A percentile compares a stretch with the other conserved stretches of the same genome.
Evolutionary conservation across 2,329 filamentous ascomycete species (phyloP).

Genomic region (Colletotrichum eleusines): DNA sequence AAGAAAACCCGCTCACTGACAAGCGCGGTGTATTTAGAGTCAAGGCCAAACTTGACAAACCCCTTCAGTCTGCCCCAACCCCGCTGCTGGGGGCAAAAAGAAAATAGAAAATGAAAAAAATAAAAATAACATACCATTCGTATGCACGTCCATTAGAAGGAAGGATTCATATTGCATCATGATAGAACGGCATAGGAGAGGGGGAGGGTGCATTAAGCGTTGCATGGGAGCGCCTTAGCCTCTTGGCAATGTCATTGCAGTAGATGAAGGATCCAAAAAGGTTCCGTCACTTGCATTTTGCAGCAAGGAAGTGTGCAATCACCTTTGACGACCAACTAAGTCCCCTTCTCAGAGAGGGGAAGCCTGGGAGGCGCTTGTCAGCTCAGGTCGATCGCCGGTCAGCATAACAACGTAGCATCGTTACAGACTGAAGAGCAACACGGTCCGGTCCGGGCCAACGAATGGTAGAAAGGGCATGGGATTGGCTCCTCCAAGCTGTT

Average conservation of each 20-base stretch:
- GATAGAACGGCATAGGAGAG: constrained; percentile 1
- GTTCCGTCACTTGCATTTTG: background rate
- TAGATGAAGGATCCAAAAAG: background rate
- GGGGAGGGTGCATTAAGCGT: constrained; percentile 16
- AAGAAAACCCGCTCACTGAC: background rate
- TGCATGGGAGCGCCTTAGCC: background rate
- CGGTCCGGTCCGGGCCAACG: background rate
- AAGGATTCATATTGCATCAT: background rate
- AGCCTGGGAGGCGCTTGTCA: background rate
- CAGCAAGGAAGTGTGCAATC: background rate
- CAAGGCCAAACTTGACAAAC: background rate
- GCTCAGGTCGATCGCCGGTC: background rate
- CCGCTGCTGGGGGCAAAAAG: background rate
- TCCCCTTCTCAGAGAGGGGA: background rate
- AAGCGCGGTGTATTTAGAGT: background rate
- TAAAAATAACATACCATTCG: background rate
- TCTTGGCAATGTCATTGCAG: background rate
- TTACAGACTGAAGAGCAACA: background rate
- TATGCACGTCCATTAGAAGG: background rate
- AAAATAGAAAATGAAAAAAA: too few species aligned
- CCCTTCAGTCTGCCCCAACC: too few species aligned
- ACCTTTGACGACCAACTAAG: background rate
- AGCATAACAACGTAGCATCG: background rate
- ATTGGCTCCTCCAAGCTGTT: background rate
- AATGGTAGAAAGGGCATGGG: background rate